A percentile compares a stretch with the other conserved stretches of the same genome.
These are phyloP conservation scores for Penicillium herquei DNA, from an alignment of 495 filamentous ascomycete species.

Conservation along the genomic window DNA sequence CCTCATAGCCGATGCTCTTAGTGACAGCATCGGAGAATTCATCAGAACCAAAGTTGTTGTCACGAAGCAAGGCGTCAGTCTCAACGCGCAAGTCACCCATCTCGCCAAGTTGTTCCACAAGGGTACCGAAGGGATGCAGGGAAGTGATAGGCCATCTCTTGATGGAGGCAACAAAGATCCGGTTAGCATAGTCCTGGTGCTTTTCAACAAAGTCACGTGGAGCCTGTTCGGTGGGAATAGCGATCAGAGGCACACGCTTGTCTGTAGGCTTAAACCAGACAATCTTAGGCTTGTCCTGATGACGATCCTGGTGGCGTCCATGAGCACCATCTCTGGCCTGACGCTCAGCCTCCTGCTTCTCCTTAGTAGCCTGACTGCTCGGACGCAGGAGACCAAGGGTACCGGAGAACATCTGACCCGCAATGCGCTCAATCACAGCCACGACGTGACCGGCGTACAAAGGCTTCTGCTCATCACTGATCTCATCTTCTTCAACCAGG, in stretches of 20 bases:
- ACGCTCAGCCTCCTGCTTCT: constrained; percentile 98
- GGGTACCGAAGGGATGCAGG: constrained; percentile 93
- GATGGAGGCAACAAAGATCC: constrained; percentile 98
- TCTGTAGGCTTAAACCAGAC: constrained; percentile 99
- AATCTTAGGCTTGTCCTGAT: constrained; percentile 98
- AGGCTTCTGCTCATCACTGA: constrained; percentile 96
- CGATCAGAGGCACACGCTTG: constrained; percentile 96
- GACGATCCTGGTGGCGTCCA: constrained; percentile 74
- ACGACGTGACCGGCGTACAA: constrained; percentile 96
- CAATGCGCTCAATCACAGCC: constrained; percentile 93
- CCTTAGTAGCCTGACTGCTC: constrained; percentile 98
- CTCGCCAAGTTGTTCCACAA: constrained; percentile 94
- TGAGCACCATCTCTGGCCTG: constrained; percentile 80
- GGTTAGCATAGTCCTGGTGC: constrained; percentile 94
- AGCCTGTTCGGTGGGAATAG: constrained; percentile 96
- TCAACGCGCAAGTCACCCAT: constrained; percentile 97
- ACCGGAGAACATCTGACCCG: constrained; percentile 98
- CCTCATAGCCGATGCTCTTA: constrained; percentile 86
- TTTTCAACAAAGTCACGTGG: constrained; percentile 98
- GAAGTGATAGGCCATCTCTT: constrained; percentile 99
- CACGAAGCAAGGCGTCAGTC: constrained; percentile 92
- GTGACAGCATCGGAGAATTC: constrained; percentile 96
- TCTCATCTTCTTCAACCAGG: constrained; percentile 96
- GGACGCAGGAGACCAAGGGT: constrained; percentile 90
- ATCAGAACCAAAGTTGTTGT: constrained; percentile 98